These are phyloP conservation scores for Spirogloea muscicola DNA, from an alignment of 139 green algal species.

Conservation along the genomic window DNA sequence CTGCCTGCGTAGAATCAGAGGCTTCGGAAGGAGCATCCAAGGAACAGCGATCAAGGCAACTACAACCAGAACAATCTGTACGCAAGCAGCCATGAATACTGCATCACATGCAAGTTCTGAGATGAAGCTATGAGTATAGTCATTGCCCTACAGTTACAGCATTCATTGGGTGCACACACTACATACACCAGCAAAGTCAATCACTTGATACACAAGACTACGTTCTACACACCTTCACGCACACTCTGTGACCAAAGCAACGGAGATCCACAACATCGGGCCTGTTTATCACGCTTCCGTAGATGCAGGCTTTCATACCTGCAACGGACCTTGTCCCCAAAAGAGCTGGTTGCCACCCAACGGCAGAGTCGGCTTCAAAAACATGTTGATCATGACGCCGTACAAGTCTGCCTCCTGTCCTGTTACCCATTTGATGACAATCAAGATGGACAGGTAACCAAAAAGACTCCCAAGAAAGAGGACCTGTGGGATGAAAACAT, in stretches of 20 bases:
- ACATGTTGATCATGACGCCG: conserved; percentile 99
- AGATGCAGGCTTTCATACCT: too few species aligned
- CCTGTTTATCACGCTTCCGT: too few species aligned
- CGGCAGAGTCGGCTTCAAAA: conserved; percentile 77
- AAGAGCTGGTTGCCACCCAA: conserved; percentile 59
- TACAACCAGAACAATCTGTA: conserved; percentile 83
- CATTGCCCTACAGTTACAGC: too few species aligned
- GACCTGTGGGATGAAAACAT: conserved; percentile 88
- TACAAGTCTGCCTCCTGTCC: conserved; percentile 88
- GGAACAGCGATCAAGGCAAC: conserved; percentile 78
- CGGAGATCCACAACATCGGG: too few species aligned
- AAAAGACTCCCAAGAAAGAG: conserved; percentile 96
- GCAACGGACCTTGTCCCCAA: conserved; percentile 51
- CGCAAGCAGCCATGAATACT: conserved; percentile 27
- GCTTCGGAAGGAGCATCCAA: conserved; percentile 97
- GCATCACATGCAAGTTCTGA: too few species aligned
- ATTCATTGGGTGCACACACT: too few species aligned
- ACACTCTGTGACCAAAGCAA: too few species aligned
- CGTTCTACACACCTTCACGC: too few species aligned
- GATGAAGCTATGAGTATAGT: too few species aligned
- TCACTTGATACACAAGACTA: too few species aligned
- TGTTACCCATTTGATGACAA: conserved; percentile 90
- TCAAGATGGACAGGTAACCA: conserved; percentile 92
- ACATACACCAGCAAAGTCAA: too few species aligned
- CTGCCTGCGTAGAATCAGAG: conserved; percentile 84